phyloP scores from a whole-genome alignment of 495 filamentous ascomycete species.

The Aspergillus kassunensis region DNA sequence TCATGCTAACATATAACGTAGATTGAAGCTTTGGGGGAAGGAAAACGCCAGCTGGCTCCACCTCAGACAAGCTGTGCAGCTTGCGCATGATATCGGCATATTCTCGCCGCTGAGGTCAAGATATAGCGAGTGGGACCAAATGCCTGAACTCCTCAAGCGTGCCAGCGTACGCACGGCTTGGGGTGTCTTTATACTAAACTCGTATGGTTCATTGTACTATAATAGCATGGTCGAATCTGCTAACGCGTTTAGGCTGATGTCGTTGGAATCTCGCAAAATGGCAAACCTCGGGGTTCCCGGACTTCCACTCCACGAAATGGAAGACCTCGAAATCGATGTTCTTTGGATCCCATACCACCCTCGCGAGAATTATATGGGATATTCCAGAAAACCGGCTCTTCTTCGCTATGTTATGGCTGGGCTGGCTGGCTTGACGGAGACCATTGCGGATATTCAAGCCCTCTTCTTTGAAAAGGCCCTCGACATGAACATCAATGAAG shows the following conservation, averaged over 20 bases:
- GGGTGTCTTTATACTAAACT: conserved; percentile 34
- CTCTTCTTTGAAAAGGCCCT: conserved; percentile 27
- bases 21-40: conserved; percentile 32
- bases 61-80: conserved; percentile 32
- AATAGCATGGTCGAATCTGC: neutral
- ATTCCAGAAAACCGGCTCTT: conserved; percentile 26
- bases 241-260: conserved; percentile 30
- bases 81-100: conserved; percentile 33
- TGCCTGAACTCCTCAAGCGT: conserved; percentile 20
- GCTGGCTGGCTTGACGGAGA: conserved; percentile 23
- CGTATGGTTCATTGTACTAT: conserved; percentile 12
- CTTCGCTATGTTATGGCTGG: conserved; percentile 27
- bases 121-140: conserved; percentile 8
- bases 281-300: conserved; percentile 21
- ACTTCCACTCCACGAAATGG: conserved; percentile 14
- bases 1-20: conserved; percentile 19
- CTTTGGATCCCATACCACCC: conserved; percentile 38
- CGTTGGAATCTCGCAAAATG: conserved; percentile 26
- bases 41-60: conserved; percentile 30
- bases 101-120: conserved; percentile 18
- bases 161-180: conserved; percentile 30
- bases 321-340: conserved; percentile 20
- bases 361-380: conserved; percentile 31
- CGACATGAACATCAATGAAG: conserved; percentile 11
- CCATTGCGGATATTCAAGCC: conserved; percentile 24